Evolutionary conservation across 495 filamentous ascomycete genomes (phyloP).

Genomic region (Letharia lupina): DNA sequence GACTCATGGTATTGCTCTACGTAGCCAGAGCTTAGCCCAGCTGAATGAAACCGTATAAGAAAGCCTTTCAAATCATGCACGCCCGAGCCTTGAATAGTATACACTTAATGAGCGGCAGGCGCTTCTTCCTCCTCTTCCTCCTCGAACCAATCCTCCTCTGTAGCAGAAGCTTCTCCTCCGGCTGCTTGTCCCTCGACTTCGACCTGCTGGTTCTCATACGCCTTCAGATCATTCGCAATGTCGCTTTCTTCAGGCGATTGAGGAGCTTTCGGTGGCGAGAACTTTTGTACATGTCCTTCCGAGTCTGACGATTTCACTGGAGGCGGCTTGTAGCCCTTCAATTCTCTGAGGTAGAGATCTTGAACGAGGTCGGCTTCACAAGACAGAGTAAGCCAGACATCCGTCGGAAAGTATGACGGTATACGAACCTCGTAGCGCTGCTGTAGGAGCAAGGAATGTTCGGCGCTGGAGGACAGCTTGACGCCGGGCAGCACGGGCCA

Average conservation of each 20-base stretch:
- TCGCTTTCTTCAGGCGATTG: conserved; percentile 85
- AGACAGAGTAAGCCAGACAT: conserved; percentile 5
- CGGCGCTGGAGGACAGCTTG: conserved; percentile 60
- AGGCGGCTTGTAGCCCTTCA: conserved; percentile 84
- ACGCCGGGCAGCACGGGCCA: conserved; percentile 68
- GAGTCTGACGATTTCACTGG: conserved; percentile 76
- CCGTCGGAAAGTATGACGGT: background rate
- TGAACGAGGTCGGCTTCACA: conserved; percentile 82
- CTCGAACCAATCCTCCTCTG: conserved; percentile 66
- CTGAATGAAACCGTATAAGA: background rate
- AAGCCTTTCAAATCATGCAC: background rate
- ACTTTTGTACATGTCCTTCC: conserved; percentile 86
- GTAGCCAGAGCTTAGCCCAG: background rate
- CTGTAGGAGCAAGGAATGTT: conserved; percentile 72
- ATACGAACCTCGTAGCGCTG: conserved; percentile 61
- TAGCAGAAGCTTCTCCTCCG: conserved; percentile 46
- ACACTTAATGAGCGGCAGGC: conserved; percentile 30
- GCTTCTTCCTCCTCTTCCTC: conserved; percentile 46
- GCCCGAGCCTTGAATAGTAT: conserved; percentile 1
- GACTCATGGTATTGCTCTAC: background rate
- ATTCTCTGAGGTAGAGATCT: conserved; percentile 91
- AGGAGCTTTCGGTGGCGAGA: conserved; percentile 67
- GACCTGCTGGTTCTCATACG: conserved; percentile 85
- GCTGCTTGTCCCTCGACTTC: conserved; percentile 82
- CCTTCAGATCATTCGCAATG: conserved; percentile 79